Conservation (phyloP, 2,329 filamentous ascomycete species). For the Sporothrix humicola region DNA sequence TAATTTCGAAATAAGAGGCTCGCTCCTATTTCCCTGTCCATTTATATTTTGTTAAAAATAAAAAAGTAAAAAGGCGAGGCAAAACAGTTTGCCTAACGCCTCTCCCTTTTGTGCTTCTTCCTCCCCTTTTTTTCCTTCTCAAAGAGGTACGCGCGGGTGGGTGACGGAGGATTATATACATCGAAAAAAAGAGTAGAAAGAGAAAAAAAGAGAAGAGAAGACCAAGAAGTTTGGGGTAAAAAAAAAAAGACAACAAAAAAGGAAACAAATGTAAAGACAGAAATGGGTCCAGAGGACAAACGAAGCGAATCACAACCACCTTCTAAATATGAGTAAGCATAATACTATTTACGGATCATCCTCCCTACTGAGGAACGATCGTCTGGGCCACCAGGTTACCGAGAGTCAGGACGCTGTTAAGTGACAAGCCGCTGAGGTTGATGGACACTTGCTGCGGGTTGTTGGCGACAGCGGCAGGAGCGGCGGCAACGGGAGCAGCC, state of each 20-base stretch:
- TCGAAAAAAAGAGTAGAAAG: slow-evolving; percentile 32
- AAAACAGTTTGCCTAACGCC: background rate
- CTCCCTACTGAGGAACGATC: background rate
- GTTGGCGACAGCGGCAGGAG: slow-evolving; percentile 40
- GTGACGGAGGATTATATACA: slow-evolving; percentile 28
- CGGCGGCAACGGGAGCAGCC: slow-evolving; percentile 38
- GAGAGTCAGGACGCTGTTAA: slow-evolving; percentile 53
- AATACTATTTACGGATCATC: background rate
- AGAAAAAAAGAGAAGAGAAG: background rate
- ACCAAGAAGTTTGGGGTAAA: background rate
- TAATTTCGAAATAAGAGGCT: slow-evolving; percentile 9
- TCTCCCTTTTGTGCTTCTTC: background rate
- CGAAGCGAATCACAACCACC: background rate
- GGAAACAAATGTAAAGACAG: slow-evolving; percentile 9
- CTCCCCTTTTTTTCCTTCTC: background rate
- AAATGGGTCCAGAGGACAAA: background rate
- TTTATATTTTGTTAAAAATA: slow-evolving; percentile 2
- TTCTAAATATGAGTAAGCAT: background rate
- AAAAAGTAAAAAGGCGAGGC: background rate
- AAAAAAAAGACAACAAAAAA: slow-evolving; percentile 2
- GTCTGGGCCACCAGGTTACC: slow-evolving; percentile 49
- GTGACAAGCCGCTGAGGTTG: slow-evolving; percentile 49
- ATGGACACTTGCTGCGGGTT: slow-evolving; percentile 42
- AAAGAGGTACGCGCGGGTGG: background rate
- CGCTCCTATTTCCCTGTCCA: background rate